Evolutionary conservation across 1,284 basidiomycete species (phyloP), one percentile per base, ranked within the genome.

Genomic region (Phlebopus sp.): DNA sequence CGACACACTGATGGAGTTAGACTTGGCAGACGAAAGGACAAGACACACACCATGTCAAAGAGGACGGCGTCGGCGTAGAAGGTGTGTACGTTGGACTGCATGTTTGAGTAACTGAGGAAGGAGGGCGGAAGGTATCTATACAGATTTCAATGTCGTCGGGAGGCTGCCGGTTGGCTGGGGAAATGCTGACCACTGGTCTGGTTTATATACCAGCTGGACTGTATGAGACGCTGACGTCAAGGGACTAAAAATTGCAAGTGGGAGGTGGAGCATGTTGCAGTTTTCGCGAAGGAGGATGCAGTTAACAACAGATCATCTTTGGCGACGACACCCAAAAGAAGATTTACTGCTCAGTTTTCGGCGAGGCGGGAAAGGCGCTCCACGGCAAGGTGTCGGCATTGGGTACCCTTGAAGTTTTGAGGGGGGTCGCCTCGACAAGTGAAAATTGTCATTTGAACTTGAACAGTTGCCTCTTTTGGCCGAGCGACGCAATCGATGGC

Each of bases 11-110:
- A 45, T 41, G 27, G 61, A 55, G 59, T 60, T 49, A 60, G 55
- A 47, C 47, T 46, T 49, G 50, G 50, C 27, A 38, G 23, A 17
- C 19, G 14, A 31, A 11, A 29, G 18, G 17, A 42, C 34, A 30
- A 37, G 18, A 18, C 10, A 68, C 76, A 52, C 57, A 82, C 84
- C 84, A 87, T 87, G 66, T 86, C 84, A 62, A 86, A 86, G 57
- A 86, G 71, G 62, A 82, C 82, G 54, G 82, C 84, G 52, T 86
- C 81, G 45, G 69, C 78, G 56, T 67, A 64, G 64, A 82, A 79
- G 2, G 57, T 62, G 7, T 64, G 57, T 14, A 46, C 15, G 50
- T 54, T 67, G 1, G 56, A 50, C 15, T 55, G 53, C 63, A 68
- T 67, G 43, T 18, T 53, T 38, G 44, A 39, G 11, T 17, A 14